phyloP scores from a whole-genome alignment of 2,329 filamentous ascomycete species.

The Aureobasidium sp. region DNA sequence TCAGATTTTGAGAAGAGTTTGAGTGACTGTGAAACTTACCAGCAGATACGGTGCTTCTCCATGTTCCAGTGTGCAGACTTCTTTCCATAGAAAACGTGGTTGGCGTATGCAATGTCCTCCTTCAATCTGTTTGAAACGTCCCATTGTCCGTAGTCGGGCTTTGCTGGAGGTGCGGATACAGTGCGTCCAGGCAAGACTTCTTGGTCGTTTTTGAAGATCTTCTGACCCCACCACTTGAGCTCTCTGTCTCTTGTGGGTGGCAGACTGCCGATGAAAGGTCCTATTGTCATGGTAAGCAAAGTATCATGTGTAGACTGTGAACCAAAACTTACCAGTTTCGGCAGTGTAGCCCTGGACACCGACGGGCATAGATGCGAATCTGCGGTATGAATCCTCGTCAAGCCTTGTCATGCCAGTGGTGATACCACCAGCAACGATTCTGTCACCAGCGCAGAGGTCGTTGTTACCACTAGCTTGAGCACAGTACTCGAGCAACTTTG shows the following conservation, averaged over 20 bases:
- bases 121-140: slow-evolving; percentile 50
- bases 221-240: slow-evolving; percentile 57
- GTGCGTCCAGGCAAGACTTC: slow-evolving; percentile 47
- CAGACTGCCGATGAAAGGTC: slow-evolving; percentile 52
- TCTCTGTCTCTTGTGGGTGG: slow-evolving; percentile 43
- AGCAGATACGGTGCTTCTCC: slow-evolving; percentile 59
- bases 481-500: slow-evolving; percentile 42
- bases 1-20: slow-evolving; percentile 15
- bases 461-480: slow-evolving; percentile 39
- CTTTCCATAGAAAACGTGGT: slow-evolving; percentile 53
- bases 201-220: slow-evolving; percentile 52
- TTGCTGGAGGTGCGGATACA: slow-evolving; percentile 51
- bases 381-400: slow-evolving; percentile 30
- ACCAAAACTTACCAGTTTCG: slow-evolving; percentile 23
- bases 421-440: slow-evolving; percentile 52
- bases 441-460: slow-evolving; percentile 46
- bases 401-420: slow-evolving; percentile 43
- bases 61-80: slow-evolving; percentile 51
- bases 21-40: slow-evolving; percentile 41
- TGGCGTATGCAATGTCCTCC: slow-evolving; percentile 52
- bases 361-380: slow-evolving; percentile 38
- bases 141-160: slow-evolving; percentile 57
- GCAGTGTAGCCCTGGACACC: slow-evolving; percentile 41
- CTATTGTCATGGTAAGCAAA: slow-evolving; percentile 29
- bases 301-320: neutral